These are phyloP conservation scores for Stephania yunnanensis DNA, from an alignment of 164 flowering plant genomes.

Conservation along the genomic window DNA sequence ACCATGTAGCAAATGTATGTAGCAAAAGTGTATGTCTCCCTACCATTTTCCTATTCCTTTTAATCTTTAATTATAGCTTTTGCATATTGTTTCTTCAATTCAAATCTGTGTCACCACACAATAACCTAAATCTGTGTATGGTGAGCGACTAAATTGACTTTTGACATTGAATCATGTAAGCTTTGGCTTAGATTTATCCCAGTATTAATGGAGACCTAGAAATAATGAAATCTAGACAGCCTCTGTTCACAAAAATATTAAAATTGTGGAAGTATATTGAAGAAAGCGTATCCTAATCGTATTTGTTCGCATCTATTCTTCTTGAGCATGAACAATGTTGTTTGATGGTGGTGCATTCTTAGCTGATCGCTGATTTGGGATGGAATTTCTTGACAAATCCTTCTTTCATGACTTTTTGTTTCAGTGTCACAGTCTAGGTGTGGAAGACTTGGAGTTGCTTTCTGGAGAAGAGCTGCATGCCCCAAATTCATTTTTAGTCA, in stretches of 20 bases:
- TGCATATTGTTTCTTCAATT: too few species aligned
- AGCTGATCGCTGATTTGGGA: not conserved
- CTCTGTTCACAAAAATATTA: too few species aligned
- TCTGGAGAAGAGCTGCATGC: conserved; percentile 90
- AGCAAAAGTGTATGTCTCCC: too few species aligned
- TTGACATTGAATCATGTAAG: not conserved
- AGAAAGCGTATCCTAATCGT: too few species aligned
- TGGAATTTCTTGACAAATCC: not conserved
- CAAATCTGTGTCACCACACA: not conserved
- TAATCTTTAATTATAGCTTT: too few species aligned
- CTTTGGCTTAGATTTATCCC: not conserved
- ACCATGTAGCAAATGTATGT: too few species aligned
- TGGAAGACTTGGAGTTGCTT: conserved; percentile 66
- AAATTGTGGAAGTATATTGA: too few species aligned
- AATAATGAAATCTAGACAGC: too few species aligned
- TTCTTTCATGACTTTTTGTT: conserved; percentile 10
- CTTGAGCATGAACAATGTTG: not conserved
- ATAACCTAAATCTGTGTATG: not conserved
- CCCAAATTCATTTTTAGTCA: conserved; percentile 65
- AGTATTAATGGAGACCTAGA: not conserved
- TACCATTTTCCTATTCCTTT: too few species aligned
- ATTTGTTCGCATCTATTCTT: too few species aligned
- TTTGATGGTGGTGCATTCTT: not conserved
- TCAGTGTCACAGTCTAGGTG: conserved; percentile 76
- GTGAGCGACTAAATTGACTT: not conserved